phyloP scores from a whole-genome alignment of 2,329 filamentous ascomycete species.

The Penicillium paneum region DNA sequence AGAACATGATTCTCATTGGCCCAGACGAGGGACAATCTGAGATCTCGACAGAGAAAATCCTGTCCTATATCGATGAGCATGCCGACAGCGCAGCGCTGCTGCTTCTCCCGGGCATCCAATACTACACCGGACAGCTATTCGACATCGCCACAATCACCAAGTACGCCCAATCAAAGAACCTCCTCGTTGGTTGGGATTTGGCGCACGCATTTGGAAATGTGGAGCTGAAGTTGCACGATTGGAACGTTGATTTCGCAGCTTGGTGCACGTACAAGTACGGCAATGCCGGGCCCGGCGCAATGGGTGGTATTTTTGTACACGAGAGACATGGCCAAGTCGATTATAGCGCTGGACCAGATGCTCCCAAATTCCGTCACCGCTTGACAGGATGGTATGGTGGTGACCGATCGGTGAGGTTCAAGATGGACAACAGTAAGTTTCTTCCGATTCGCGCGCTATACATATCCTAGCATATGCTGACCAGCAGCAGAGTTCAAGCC shows the following conservation, averaged over 20 bases:
- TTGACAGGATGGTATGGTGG: slow-evolving; percentile 82
- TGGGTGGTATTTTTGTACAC: slow-evolving; percentile 76
- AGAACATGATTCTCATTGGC: slow-evolving; percentile 70
- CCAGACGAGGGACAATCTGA: slow-evolving; percentile 56
- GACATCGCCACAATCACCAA: slow-evolving; percentile 75
- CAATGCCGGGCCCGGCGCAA: slow-evolving; percentile 76
- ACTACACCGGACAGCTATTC: slow-evolving; percentile 83
- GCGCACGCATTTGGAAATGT: slow-evolving; percentile 84
- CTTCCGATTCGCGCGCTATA: not conserved
- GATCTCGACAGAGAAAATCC: slow-evolving; percentile 67
- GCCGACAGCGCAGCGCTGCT: slow-evolving; percentile 69
- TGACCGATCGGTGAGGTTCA: slow-evolving; percentile 70
- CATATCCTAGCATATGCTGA: not conserved
- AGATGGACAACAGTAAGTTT: slow-evolving; percentile 65
- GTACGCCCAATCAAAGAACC: slow-evolving; percentile 65
- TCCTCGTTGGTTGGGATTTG: slow-evolving; percentile 79
- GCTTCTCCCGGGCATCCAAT: slow-evolving; percentile 82
- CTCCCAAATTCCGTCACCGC: slow-evolving; percentile 59
- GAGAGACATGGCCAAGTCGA: slow-evolving; percentile 59
- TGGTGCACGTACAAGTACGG: slow-evolving; percentile 97
- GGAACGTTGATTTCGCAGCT: slow-evolving; percentile 83
- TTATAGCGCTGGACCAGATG: slow-evolving; percentile 40
- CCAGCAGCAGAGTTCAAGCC: slow-evolving; percentile 61
- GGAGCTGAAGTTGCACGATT: slow-evolving; percentile 72
- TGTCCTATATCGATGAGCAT: slow-evolving; percentile 70